Evolutionary conservation across 2,329 filamentous ascomycete genomes (phyloP), one percentile per base, ranked within the genome.

Genomic region (Penicillium sp.): DNA sequence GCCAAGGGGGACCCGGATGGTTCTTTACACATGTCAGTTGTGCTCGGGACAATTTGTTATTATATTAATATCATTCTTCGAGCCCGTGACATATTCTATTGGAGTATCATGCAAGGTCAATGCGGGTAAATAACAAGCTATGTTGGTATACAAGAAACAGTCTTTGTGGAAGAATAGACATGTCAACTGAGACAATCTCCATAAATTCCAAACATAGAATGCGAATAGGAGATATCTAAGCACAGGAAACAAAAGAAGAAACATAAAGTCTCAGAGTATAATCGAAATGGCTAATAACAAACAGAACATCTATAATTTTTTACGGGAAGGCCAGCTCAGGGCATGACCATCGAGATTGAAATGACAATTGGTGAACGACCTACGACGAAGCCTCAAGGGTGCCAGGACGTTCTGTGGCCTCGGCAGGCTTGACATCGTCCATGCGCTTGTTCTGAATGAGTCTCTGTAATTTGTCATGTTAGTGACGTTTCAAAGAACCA

Each of bases 391-490:
- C 69, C 61, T 76, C 74, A 26, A 76, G 64, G 41, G 73, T 77
- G 22, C 73, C 74, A 12, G 73, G 74, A 19, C 70, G 71, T 61
- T 76, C 74, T 31, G 73, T 71, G 16, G 74, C 73, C 31, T 69
- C 70, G 19, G 74, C 74, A 33, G 73, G 74, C 60, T 75, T 71
- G 33, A 74, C 67, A 47, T 73, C 72, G 53, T 73, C 71, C 55
- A 72, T 45, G 52, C 71, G 67, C 53, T 69, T 72, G 67, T 77
- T 78, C 59, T 78, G 75, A 46, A 75, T 74, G 59, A 78, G 70
- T 64, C 73, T 67, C 73, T 75, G 60, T 42, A 28, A 28, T 17
- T 28, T 1, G 9, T 8, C 26, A 45, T 2, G 47, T 70, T 56
- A 69, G 62, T 37, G 30, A 33, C 42, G n/a, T 46, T 31, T 31